These are phyloP conservation scores for Eucommia ulmoides DNA, from an alignment of 257 asterid species.

Conservation along the genomic window DNA sequence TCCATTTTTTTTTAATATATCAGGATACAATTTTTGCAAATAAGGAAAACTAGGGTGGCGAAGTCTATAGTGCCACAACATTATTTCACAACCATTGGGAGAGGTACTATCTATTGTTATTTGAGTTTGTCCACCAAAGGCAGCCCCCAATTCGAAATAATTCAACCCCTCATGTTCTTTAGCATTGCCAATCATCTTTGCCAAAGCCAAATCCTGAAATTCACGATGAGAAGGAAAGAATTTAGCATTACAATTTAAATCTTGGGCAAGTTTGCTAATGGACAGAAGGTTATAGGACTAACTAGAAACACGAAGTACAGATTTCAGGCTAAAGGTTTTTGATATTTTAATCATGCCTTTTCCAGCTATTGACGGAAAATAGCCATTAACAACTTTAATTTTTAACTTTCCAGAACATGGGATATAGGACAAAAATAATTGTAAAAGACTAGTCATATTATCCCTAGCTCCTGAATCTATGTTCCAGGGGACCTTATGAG, in stretches of 20 bases:
- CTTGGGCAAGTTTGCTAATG: neutral
- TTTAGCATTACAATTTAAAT: neutral
- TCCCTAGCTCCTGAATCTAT: no score
- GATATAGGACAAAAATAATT: neutral
- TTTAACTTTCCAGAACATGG: neutral
- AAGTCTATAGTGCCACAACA: neutral
- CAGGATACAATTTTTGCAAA: neutral
- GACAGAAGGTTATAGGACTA: neutral
- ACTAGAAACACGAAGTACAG: neutral
- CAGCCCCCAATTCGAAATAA: neutral
- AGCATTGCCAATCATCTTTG: no score
- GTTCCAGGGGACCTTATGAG: no score
- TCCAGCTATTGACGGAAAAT: neutral
- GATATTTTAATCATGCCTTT: neutral
- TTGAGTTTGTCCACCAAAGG: neutral
- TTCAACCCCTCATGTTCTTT: no score
- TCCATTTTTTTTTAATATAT: no score
- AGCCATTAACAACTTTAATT: neutral
- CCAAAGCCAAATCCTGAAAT: neutral
- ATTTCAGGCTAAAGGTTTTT: neutral
- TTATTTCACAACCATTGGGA: neutral
- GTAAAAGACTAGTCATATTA: no score
- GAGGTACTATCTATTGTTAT: neutral
- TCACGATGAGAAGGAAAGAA: no score
- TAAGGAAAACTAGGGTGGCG: neutral